Evolutionary conservation across 2,329 filamentous ascomycete species (phyloP), one percentile per base, ranked within the genome.

Genomic region (Pleoardoris graminearum): DNA sequence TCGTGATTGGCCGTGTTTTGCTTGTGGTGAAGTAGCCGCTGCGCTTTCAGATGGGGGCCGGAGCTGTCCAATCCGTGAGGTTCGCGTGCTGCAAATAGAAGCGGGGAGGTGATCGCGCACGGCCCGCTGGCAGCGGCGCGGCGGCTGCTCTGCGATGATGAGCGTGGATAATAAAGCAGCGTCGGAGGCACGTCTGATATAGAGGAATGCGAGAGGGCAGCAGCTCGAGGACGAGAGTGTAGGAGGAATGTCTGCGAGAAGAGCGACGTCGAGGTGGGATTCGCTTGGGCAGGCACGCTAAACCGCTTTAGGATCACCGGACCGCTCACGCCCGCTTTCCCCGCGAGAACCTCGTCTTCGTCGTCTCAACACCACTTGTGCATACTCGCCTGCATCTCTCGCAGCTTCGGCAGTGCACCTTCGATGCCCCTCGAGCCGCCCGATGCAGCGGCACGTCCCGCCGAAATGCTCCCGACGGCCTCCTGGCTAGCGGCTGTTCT

Each of bases 41-140:
- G 70, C 68, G 62, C 60, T 62, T 58, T 66, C 60, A 47, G 59
- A 63, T 68, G 66, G 70, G 68, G 70, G 70, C 70, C 61, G 63
- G 65, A 62, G 64, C 65, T 51, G 58, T 71, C 71, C 70, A 73
- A 74, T 74, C 69, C 68, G 64, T 70, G 68, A 65, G 44, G 53
- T 64, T 71, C 69, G 70, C 71, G 69, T 72, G 66, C 70, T 68
- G 60, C 67, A 69, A 71, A 67, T 70, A 70, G 66, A 66, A 70
- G 63, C 63, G 63, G 63, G 64, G 60, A 70, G 64, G 55, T 59
- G 59, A 61, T 67, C 50, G 63, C 50, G 70, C 69, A 71, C 69
- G 69, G 66, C 62, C 67, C 65, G 51, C 54, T 46, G 48, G 50
- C 52, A 62, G 49, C 58, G 59, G 50, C 56, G 58, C 61, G 59